A percentile compares a stretch with the other conserved stretches of the same genome.
phyloP scores from a whole-genome alignment of 495 filamentous ascomycete species.

The Terfezia claveryi region DNA sequence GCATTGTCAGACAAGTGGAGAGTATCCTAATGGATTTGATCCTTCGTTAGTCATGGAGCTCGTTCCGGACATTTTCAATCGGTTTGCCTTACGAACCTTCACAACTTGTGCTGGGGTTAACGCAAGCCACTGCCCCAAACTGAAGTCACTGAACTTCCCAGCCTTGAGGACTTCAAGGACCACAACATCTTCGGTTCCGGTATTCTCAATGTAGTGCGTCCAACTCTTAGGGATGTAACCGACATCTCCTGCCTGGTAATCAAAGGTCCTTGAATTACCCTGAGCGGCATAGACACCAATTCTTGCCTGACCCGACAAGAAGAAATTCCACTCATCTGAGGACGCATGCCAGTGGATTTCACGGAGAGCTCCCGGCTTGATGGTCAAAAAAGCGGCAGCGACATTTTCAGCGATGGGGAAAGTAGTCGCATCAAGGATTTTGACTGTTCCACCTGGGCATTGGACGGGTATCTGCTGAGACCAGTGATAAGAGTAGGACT shows the following conservation, averaged over 20 bases:
- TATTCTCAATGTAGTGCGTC: conserved; percentile 46
- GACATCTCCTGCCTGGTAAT: conserved; percentile 40
- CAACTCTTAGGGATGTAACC: conserved; percentile 42
- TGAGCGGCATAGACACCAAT: conserved; percentile 40
- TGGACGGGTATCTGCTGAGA: conserved; percentile 33
- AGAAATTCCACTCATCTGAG: conserved; percentile 46
- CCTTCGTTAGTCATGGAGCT: neutral
- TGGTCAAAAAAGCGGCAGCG: conserved; percentile 35
- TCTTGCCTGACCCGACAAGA: conserved; percentile 35
- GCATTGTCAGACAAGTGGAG: conserved; percentile 33
- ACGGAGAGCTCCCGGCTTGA: conserved; percentile 36
- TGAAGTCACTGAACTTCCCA: conserved; percentile 39
- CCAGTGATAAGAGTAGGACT: conserved; percentile 34
- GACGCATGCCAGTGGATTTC: conserved; percentile 47
- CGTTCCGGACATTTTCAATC: conserved; percentile 22
- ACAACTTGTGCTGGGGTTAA: conserved; percentile 26
- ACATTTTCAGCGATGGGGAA: conserved; percentile 39
- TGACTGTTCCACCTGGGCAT: conserved; percentile 35
- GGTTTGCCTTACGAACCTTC: conserved; percentile 22
- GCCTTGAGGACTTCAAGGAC: conserved; percentile 47
- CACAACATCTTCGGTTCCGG: conserved; percentile 34
- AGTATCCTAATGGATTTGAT: conserved; percentile 26
- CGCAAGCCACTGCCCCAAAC: conserved; percentile 41
- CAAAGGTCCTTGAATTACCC: conserved; percentile 37
- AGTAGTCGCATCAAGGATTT: conserved; percentile 38